Conservation (phyloP, 768 basidiomycete species). For the Auriculariales sp. region DNA sequence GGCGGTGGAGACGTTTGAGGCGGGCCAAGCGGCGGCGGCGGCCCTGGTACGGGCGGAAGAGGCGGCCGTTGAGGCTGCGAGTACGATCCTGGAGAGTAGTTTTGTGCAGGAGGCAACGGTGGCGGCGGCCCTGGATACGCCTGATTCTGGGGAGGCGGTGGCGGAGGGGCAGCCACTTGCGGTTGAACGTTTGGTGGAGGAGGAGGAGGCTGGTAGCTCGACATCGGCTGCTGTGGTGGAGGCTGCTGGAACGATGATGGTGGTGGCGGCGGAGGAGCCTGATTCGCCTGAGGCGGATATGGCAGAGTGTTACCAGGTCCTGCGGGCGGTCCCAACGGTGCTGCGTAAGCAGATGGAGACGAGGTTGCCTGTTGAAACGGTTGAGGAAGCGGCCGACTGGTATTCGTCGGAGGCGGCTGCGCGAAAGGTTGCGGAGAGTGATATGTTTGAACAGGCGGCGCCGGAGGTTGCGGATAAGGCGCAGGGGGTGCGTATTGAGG, state of each 20-base stretch:
- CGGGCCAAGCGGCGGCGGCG: conserved; percentile 1
- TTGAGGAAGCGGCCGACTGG: conserved; percentile 1
- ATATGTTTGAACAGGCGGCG: background rate
- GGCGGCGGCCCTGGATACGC: background rate
- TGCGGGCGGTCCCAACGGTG: background rate
- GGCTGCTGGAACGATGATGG: background rate
- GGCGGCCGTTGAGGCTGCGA: background rate
- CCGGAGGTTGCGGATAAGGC: background rate
- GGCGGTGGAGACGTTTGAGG: background rate
- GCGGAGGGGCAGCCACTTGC: too few relatives aligned
- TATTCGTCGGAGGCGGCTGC: background rate
- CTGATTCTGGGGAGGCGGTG: too few relatives aligned
- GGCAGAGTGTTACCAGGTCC: background rate
- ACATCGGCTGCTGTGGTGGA: background rate
- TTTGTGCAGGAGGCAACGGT: background rate
- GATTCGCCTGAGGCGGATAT: background rate
- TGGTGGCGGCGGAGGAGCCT: background rate
- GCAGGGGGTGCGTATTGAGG: background rate
- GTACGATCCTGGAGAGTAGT: background rate
- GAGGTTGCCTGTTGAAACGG: conserved; percentile 1
- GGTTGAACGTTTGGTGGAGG: too few relatives aligned
- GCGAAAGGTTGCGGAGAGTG: background rate
- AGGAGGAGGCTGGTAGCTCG: background rate
- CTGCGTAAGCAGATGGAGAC: background rate
- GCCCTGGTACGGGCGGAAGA: background rate